Percentiles rank a stretch among this genome's conserved stretches.
phyloP scores from a whole-genome alignment of 1,284 basidiomycete species.

The Boletus hoseneyae region DNA sequence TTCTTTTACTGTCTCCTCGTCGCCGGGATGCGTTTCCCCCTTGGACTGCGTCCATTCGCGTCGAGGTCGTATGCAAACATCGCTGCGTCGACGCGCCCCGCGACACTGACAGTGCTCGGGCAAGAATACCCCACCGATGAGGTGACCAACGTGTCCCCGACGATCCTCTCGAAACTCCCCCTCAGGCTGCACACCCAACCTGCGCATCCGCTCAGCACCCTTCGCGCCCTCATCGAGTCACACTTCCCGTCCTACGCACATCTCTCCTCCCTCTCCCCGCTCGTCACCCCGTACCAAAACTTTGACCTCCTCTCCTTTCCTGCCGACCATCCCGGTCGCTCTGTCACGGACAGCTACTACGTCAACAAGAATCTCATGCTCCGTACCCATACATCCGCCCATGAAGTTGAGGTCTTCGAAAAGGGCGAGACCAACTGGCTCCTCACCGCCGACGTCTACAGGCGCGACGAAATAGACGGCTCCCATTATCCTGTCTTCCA shows the following conservation, averaged over 20 bases:
- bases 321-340: conserved; percentile 88
- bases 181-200: conserved; percentile 73
- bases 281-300: conserved; percentile 90
- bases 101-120: conserved; percentile 45
- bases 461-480: conserved; percentile 96
- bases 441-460: conserved; percentile 96
- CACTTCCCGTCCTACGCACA: conserved; percentile 75
- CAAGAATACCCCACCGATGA: conserved; percentile 67
- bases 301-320: conserved; percentile 98
- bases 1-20: no score
- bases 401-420: conserved; percentile 92
- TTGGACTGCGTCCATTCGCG: conserved; percentile 6
- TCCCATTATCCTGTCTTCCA: conserved; percentile 99
- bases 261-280: conserved; percentile 73
- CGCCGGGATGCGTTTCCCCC: conserved; percentile 18
- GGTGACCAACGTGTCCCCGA: conserved; percentile 82
- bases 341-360: conserved; percentile 93
- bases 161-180: conserved; percentile 76
- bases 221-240: conserved; percentile 81
- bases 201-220: conserved; percentile 83
- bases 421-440: conserved; percentile 81
- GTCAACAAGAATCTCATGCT: conserved; percentile 89
- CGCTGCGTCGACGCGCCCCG: conserved; percentile 29
- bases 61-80: conserved; percentile 13
- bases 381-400: conserved; percentile 95